A percentile compares a stretch with the other conserved stretches of the same genome.
Conservation (phyloP, 2,329 filamentous ascomycete genomes). For the Penicillium sclerotiorum region DNA sequence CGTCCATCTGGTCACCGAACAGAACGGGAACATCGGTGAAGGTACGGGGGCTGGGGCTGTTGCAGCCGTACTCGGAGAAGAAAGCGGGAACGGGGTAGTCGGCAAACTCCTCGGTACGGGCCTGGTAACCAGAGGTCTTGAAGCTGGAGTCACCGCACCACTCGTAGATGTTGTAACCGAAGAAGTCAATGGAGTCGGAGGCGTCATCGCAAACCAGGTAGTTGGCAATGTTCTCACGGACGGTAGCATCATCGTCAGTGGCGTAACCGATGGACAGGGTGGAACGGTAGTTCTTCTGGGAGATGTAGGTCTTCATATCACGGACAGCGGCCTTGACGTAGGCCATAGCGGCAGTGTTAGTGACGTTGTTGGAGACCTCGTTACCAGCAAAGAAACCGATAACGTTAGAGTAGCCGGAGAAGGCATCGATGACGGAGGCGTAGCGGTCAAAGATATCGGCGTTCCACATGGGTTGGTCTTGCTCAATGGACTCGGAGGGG, state of each 20-base stretch:
- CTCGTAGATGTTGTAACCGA: slow-evolving; percentile 99
- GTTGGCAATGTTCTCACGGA: slow-evolving; percentile 78
- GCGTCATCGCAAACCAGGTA: slow-evolving; percentile 90
- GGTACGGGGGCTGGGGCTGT: slow-evolving; percentile 68
- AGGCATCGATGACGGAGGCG: slow-evolving; percentile 76
- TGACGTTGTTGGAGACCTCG: slow-evolving; percentile 86
- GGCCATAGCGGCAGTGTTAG: slow-evolving; percentile 87
- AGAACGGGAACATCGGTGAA: slow-evolving; percentile 86
- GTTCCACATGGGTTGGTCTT: slow-evolving; percentile 77
- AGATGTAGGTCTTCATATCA: slow-evolving; percentile 94
- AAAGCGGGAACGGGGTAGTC: slow-evolving; percentile 93
- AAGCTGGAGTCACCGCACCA: slow-evolving; percentile 91
- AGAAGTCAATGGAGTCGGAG: slow-evolving; percentile 81
- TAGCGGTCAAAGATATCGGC: slow-evolving; percentile 78
- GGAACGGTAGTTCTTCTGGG: slow-evolving; percentile 69
- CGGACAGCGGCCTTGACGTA: slow-evolving; percentile 98
- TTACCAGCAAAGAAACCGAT: slow-evolving; percentile 99
- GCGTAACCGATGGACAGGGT: slow-evolving; percentile 90
- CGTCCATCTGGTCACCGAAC: slow-evolving; percentile 78
- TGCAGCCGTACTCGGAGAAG: slow-evolving; percentile 99
- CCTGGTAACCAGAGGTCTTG: slow-evolving; percentile 74
- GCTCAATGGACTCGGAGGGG: slow-evolving; percentile 81
- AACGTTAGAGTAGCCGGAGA: slow-evolving; percentile 83
- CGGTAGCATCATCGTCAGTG: slow-evolving; percentile 85
- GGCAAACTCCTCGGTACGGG: slow-evolving; percentile 81